A percentile compares a stretch with the other conserved stretches of the same genome.
phyloP scores from a whole-genome alignment of 371 early-diverging fungal species.

The Mucor lusitanicus region DNA sequence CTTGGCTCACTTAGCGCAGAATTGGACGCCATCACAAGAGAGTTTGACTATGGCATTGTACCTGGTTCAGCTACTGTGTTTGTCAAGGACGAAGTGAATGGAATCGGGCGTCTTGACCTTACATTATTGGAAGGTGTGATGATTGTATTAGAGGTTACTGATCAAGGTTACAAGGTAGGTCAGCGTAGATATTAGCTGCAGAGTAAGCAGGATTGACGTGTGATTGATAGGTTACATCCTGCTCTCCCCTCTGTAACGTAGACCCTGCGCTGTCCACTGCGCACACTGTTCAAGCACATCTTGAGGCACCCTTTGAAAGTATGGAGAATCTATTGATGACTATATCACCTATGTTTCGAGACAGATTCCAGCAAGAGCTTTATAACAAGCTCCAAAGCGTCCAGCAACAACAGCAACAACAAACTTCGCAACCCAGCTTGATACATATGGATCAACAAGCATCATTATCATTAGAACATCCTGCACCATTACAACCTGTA shows the following conservation, averaged over 20 bases:
- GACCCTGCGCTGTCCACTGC: conserved; percentile 12
- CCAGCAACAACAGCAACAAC: conserved; percentile 7
- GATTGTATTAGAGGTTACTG: conserved; percentile 32
- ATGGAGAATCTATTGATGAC: conserved; percentile 42
- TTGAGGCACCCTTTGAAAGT: conserved; percentile 29
- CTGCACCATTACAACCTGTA: neutral
- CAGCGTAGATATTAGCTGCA: neutral
- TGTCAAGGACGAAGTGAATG: conserved; percentile 25
- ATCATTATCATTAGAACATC: neutral
- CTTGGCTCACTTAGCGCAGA: conserved; percentile 22
- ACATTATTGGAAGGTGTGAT: conserved; percentile 33
- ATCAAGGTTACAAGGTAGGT: conserved; percentile 28
- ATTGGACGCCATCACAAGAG: conserved; percentile 29
- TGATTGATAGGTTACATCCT: conserved; percentile 19
- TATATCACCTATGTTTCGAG: conserved; percentile 40
- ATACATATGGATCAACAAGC: neutral
- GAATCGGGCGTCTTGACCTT: conserved; percentile 27
- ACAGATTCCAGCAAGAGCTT: conserved; percentile 32
- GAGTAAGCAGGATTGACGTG: neutral
- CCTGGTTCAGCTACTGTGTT: conserved; percentile 35
- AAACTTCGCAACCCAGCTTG: neutral
- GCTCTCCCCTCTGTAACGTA: conserved; percentile 23
- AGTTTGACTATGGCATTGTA: conserved; percentile 37
- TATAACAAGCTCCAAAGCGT: conserved; percentile 31
- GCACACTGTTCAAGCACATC: conserved; percentile 12